Evolutionary conservation across 192 early-diverging fungal species (phyloP).

Genomic region (Coemansia sp.): DNA sequence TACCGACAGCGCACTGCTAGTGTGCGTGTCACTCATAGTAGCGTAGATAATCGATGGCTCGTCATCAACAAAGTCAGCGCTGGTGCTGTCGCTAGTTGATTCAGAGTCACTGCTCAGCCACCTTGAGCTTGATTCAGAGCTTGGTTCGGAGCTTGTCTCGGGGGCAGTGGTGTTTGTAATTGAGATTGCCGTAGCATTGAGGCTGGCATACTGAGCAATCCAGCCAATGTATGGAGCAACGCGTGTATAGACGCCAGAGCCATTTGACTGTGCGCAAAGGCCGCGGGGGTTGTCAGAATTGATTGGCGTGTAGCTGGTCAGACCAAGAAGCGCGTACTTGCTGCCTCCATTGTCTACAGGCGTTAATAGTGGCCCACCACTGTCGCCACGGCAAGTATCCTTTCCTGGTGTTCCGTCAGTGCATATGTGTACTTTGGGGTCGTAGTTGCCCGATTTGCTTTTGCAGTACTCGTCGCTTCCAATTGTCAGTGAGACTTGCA

Average conservation of each 20-base stretch:
- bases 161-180: background rate
- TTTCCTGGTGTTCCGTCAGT: conserved; percentile 35
- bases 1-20: background rate
- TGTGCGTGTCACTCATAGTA: background rate
- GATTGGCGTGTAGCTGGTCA: conserved; percentile 33
- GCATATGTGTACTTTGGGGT: conserved; percentile 23
- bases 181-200: conserved; percentile 13
- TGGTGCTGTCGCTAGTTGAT: background rate
- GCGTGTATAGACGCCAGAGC: conserved; percentile 33
- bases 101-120: background rate
- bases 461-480: conserved; percentile 19
- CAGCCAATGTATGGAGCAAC: conserved; percentile 27
- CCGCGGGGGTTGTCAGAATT: conserved; percentile 24
- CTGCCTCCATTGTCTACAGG: background rate
- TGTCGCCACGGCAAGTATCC: conserved; percentile 50
- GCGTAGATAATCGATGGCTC: background rate
- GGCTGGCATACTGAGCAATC: conserved; percentile 18
- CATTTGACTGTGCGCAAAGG: conserved; percentile 23
- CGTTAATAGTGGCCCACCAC: conserved; percentile 42
- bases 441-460: conserved; percentile 1
- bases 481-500: conserved; percentile 19
- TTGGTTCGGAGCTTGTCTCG: background rate
- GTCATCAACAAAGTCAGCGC: background rate
- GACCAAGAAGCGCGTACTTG: conserved; percentile 11
- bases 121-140: background rate